Evolutionary conservation across 257 asterid genomes (phyloP), one percentile per base, ranked within the genome.

Genomic region (Ehretia macrophylla): DNA sequence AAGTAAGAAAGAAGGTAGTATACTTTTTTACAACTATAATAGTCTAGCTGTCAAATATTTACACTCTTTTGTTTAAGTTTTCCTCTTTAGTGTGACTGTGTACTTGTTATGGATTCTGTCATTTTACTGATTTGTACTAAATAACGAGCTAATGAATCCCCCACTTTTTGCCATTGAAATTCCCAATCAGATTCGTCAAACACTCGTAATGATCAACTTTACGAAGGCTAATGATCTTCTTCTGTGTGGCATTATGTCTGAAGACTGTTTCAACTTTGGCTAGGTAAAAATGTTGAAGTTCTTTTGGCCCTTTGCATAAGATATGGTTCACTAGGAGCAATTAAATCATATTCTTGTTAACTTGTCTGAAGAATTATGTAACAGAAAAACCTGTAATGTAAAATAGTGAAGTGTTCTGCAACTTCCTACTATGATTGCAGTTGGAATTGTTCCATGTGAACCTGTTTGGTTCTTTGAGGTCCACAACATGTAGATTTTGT

Each of bases 391-490:
- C 14, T 51, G 55, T 51, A 11, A 17, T 16, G 32, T 22, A 10
- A 51, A 48, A 48, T 9, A 42, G 5, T 42, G 16, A 10, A 17
- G 22, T 27, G 35, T 27, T 1, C 35, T 27, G 35, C 35, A 27
- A 17, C 11, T 16, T 48, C 16, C 16, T 10, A 1, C 19, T 20
- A 48, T 49, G 22, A 49, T 17, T 49, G 54, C 54, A 49, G 35
- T 19, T 47, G 51, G 63, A 55, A 16, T 55, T 17, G 12, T 56
- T 32, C 47, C 69, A 39, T 53, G 55, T 38, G 55, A 71, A 55
- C 20, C 65, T 67, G n/a, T 68, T 60, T 48, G 57, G 14, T 55
- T 63, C 52, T 70, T 65, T 22, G 76, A 65, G 68, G 81, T 22
- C 3, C 55, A 42, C 59, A 55, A 63, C 79, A 75, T 74, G 68